Conservation (phyloP, 495 filamentous ascomycete species). For the Penicillium cosmopolitanum region DNA sequence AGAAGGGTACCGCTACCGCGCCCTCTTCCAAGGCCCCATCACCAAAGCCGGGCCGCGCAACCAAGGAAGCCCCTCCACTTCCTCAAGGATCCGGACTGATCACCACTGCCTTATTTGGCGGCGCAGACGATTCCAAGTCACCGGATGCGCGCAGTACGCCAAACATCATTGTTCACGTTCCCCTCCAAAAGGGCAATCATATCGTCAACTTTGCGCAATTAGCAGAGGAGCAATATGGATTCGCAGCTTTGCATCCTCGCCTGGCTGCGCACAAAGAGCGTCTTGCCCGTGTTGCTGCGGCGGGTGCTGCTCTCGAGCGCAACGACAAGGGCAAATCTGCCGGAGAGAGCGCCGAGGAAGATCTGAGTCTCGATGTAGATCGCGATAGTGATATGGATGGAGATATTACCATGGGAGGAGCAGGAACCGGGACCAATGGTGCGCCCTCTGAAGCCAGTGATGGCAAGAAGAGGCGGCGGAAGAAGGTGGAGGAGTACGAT, state of each 20-base stretch:
- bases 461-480: constrained; percentile 67
- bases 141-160: constrained; percentile 61
- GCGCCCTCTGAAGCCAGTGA: constrained; percentile 52
- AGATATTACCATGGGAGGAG: constrained; percentile 76
- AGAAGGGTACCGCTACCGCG: constrained; percentile 46
- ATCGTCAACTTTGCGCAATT: constrained; percentile 94
- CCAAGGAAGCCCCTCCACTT: constrained; percentile 58
- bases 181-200: constrained; percentile 77
- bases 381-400: constrained; percentile 65
- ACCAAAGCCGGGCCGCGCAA: constrained; percentile 58
- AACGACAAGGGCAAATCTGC: constrained; percentile 62
- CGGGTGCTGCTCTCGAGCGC: constrained; percentile 77
- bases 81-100: constrained; percentile 71
- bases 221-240: constrained; percentile 91
- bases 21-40: constrained; percentile 61
- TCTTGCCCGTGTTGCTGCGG: constrained; percentile 79
- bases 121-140: constrained; percentile 43
- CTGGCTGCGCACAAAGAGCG: constrained; percentile 83
- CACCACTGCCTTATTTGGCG: constrained; percentile 61
- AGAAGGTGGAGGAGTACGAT: constrained; percentile 94
- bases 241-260: constrained; percentile 88
- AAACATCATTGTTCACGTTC: constrained; percentile 82
- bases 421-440: constrained; percentile 49
- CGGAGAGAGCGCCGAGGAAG: constrained; percentile 67
- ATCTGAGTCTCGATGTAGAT: constrained; percentile 47